Conservation (phyloP, 805 yeast genomes). For the Saturnispora hagleri region DNA sequence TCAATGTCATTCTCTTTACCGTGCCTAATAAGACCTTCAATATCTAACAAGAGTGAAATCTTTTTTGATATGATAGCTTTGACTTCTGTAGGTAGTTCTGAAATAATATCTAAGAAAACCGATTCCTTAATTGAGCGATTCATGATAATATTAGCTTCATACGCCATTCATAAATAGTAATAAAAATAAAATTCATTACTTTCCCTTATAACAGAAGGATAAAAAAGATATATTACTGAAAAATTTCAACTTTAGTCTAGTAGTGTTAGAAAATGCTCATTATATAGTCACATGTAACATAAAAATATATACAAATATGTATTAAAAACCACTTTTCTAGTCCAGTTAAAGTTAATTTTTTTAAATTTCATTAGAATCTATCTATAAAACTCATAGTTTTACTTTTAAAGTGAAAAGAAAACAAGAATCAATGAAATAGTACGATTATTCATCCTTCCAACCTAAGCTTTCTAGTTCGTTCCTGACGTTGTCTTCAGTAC, state of each 20-base stretch:
- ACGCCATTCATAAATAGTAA: not conserved
- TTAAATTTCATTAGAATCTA: not conserved
- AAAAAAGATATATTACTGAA: not conserved
- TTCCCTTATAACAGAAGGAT: not conserved
- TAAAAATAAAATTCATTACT: not conserved
- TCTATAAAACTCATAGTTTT: not conserved
- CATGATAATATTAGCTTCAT: not conserved
- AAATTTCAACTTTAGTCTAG: not conserved
- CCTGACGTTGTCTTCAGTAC: constrained; percentile 75
- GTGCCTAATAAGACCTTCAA: constrained; percentile 3
- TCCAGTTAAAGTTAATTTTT: not conserved
- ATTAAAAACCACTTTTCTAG: not conserved
- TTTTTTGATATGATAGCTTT: not conserved
- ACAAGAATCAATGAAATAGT: not conserved
- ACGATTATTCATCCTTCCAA: constrained; percentile 27
- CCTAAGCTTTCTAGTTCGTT: constrained; percentile 69
- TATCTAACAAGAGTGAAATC: not conserved
- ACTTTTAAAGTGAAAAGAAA: not conserved
- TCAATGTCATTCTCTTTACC: not conserved
- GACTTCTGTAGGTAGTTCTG: not conserved
- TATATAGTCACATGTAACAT: not conserved
- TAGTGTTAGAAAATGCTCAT: not conserved
- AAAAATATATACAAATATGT: not conserved
- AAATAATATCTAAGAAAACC: not conserved
- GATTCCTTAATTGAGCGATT: not conserved